These are phyloP conservation scores for Stipa capillata DNA, from an alignment of 176 grass and related monocot species.

Conservation along the genomic window DNA sequence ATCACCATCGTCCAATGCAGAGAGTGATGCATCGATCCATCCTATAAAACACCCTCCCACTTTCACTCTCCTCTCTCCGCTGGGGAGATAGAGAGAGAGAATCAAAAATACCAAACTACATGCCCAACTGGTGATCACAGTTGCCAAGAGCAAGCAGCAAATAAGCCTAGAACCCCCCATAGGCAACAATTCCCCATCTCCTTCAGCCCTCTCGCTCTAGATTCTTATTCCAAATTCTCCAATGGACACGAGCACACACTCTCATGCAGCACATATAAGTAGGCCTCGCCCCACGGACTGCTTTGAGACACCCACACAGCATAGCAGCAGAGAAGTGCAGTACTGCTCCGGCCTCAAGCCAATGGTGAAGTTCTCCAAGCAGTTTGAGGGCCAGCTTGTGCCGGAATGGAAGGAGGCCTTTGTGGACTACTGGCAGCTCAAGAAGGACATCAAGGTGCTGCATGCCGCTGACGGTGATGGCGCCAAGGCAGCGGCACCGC, in stretches of 20 bases:
- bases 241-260: background rate
- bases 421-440: constrained; percentile 91
- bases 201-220: constrained; percentile 25
- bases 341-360: background rate
- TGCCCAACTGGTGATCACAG: constrained; percentile 20
- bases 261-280: constrained; percentile 61
- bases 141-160: constrained; percentile 13
- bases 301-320: constrained; percentile 11
- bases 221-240: constrained; percentile 38
- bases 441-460: constrained; percentile 87
- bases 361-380: constrained; percentile 99
- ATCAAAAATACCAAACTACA: constrained; percentile 24
- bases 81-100: too few species aligned
- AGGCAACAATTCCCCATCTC: constrained; percentile 21
- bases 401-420: constrained; percentile 99
- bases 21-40: constrained; percentile 13
- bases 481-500: background rate
- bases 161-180: background rate
- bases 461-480: constrained; percentile 1
- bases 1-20: background rate
- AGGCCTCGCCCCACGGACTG: constrained; percentile 13
- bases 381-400: constrained; percentile 87
- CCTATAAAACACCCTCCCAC: constrained; percentile 37
- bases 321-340: constrained; percentile 1
- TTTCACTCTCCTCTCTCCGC: constrained; percentile 14